Percentiles rank a stretch among this genome's conserved stretches.
phyloP scores from a whole-genome alignment of 148 eudicot species.

The Fagopyrum esculentum region DNA sequence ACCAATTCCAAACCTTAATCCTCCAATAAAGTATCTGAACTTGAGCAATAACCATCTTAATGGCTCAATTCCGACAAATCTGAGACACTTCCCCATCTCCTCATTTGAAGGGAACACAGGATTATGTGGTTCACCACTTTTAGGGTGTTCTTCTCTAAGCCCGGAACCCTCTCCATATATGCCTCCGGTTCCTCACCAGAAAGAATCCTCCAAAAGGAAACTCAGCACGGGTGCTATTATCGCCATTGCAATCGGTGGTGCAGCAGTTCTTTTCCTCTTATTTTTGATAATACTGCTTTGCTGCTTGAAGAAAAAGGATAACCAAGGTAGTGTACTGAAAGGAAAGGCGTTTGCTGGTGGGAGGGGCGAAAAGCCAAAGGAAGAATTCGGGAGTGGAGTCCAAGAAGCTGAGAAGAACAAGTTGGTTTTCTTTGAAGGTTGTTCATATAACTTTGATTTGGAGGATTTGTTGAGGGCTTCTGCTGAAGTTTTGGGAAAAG shows the following conservation, averaged over 20 bases:
- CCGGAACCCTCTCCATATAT: slow-evolving; percentile 45
- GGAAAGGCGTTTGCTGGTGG: slow-evolving; percentile 39
- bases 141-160: slow-evolving; percentile 33
- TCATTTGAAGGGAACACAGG: slow-evolving; percentile 64
- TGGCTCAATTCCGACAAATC: slow-evolving; percentile 66
- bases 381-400: slow-evolving; percentile 69
- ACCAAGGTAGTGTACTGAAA: slow-evolving; percentile 24
- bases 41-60: slow-evolving; percentile 67
- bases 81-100: slow-evolving; percentile 50
- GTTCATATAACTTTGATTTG: slow-evolving; percentile 68
- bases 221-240: slow-evolving; percentile 40
- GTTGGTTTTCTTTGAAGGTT: slow-evolving; percentile 70
- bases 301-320: slow-evolving; percentile 41
- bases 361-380: slow-evolving; percentile 51
- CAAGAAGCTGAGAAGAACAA: slow-evolving; percentile 78
- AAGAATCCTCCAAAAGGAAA: slow-evolving; percentile 25
- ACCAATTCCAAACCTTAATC: slow-evolving; percentile 42
- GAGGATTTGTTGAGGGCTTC: slow-evolving; percentile 92
- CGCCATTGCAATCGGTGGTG: slow-evolving; percentile 47
- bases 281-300: slow-evolving; percentile 28
- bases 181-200: slow-evolving; percentile 22
- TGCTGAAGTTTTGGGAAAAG: slow-evolving; percentile 93
- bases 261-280: slow-evolving; percentile 30
- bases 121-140: slow-evolving; percentile 68
- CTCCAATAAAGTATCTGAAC: slow-evolving; percentile 41